These are phyloP conservation scores for Kwoniella dejecticola DNA, from an alignment of 768 basidiomycete species.

Conservation along the genomic window DNA sequence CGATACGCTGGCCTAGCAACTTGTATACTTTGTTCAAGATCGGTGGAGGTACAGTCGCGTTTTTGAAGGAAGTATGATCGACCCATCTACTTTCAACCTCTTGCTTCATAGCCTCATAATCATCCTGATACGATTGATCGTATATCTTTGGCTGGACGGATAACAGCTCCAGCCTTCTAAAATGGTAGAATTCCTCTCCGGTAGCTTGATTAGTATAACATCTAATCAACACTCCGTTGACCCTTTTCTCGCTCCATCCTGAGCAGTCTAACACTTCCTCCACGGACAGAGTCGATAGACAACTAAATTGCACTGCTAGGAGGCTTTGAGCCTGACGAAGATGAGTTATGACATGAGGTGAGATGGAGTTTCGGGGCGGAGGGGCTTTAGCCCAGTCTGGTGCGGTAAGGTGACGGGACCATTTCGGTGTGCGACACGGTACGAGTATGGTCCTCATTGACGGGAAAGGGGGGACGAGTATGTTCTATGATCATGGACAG, in stretches of 20 bases:
- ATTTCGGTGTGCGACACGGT: conserved; percentile 11
- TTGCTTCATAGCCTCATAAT: neutral
- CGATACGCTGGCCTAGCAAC: neutral
- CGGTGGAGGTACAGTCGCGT: conserved; percentile 2
- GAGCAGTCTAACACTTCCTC: conserved; percentile 2
- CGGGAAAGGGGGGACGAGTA: conserved; percentile 15
- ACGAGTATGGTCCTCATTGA: conserved; percentile 8
- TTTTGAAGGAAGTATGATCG: conserved; percentile 15
- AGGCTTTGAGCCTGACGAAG: conserved; percentile 9
- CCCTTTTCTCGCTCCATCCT: conserved; percentile 11
- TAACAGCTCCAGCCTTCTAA: conserved; percentile 11
- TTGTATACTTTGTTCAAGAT: conserved; percentile 19
- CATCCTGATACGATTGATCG: neutral
- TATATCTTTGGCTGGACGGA: conserved; percentile 13
- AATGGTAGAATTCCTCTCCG: conserved; percentile 15
- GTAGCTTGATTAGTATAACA: conserved; percentile 10
- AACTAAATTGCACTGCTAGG: conserved; percentile 13
- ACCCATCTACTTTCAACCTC: conserved; percentile 13
- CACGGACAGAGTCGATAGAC: neutral
- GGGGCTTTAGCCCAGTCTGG: conserved; percentile 26
- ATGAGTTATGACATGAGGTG: conserved; percentile 14
- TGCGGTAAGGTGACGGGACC: conserved; percentile 3
- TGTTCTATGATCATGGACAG: conserved; percentile 17
- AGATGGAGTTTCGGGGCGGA: conserved; percentile 13
- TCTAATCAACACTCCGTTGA: conserved; percentile 20